Evolutionary conservation across 192 early-diverging fungal species (phyloP), one percentile per base, ranked within the genome.

Genomic region (Ambispora gerdemannii): DNA sequence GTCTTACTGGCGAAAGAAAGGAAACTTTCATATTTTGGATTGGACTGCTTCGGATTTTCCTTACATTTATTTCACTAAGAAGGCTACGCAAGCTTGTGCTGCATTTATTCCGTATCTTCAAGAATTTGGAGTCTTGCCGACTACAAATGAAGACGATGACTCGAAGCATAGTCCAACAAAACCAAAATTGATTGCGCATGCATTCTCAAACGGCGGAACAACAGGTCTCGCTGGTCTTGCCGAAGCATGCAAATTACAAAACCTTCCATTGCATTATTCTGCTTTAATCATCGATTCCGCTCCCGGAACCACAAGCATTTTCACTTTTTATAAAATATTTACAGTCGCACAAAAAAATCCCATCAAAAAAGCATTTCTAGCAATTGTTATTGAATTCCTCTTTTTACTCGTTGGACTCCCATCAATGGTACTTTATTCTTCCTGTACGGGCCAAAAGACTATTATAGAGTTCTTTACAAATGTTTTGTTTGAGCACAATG

Each of bases 1-100:
- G 11, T 58, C 55, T 20, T 58, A 28, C 24, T 58, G 55, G 55
- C 13, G 55, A 2, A 58, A 58, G 55, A 58, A 58, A 4, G 55
- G 55, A 24, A 58, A 58, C 2, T 58, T 27, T 58, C 55, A 58
- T 2, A 58, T 58, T 58, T 58, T 58, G 24, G 13, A 58, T 25
- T 58, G 28, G 20, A 58, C 24, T 25, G 13, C 55, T 1, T 20
- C 55, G 11, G 22, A 24, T 30, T 3, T 20, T 25, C 55, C 55
- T 58, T 58, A 58, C 24, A 24, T 58, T 58, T 58, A 58, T 30
- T 58, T 58, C 1, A 13, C 55, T 1, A 11, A 20, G 22, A 58
- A 13, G 2, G 1, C 55, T 20, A 30, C 20, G 1, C 20, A 0
- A 20, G 20, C 28, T 11, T 13, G 19, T 4, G 55, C 20, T 11